Evolutionary conservation across 140 eudicot species (phyloP).

Genomic region (Flaveria floridana): DNA sequence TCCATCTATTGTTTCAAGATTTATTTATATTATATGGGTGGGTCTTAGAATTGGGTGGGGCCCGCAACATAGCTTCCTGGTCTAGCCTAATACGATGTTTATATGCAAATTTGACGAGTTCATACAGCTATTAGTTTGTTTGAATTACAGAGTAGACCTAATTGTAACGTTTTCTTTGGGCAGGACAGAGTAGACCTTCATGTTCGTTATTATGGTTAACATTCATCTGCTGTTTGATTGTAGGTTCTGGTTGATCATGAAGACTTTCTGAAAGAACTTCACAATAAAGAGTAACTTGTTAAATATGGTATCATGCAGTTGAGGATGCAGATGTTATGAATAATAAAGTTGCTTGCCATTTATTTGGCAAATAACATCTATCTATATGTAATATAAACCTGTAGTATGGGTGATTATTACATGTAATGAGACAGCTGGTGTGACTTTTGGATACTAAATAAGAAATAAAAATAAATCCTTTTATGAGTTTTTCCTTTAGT

Average conservation of each 20-base stretch:
- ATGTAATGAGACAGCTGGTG: neutral
- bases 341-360: slow-evolving; percentile 32
- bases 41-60: neutral
- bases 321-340: neutral
- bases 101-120: neutral
- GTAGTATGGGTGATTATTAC: slow-evolving; percentile 7
- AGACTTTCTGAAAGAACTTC: slow-evolving; percentile 73
- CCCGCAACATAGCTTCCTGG: neutral
- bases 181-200: neutral
- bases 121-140: neutral
- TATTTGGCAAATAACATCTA: slow-evolving; percentile 10
- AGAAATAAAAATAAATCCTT: neutral
- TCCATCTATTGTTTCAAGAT: neutral
- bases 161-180: neutral
- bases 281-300: slow-evolving; percentile 31
- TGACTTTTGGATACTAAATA: neutral
- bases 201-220: neutral
- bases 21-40: neutral
- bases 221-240: slow-evolving; percentile 13
- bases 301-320: slow-evolving; percentile 13
- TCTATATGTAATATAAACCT: slow-evolving; percentile 11
- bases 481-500: neutral
- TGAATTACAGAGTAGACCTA: neutral
- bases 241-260: slow-evolving; percentile 76
- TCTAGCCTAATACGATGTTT: neutral